Percentiles rank a stretch among this genome's conserved stretches.
phyloP scores from a whole-genome alignment of 2,329 filamentous ascomycete genomes.

The Botrytis cinerea region DNA sequence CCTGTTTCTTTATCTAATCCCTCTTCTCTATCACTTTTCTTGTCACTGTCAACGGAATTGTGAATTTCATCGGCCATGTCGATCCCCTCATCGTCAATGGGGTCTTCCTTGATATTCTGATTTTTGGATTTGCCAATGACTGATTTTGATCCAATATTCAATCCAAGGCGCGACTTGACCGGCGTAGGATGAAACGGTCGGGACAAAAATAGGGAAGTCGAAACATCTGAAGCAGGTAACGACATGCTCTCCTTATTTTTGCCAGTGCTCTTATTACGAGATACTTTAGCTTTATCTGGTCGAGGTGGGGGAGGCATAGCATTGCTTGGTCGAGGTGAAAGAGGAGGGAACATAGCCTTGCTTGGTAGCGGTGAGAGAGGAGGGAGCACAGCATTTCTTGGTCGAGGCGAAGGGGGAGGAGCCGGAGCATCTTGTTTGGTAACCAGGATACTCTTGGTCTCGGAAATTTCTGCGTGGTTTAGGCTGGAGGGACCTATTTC shows the following conservation, averaged over 20 bases:
- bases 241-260: not conserved
- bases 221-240: not conserved
- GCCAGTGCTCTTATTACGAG: not conserved
- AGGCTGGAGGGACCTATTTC: not conserved
- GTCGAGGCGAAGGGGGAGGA: too few relatives aligned
- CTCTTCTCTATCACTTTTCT: not conserved
- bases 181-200: not conserved
- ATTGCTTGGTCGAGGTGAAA: not conserved
- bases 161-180: too few relatives aligned
- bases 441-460: too few relatives aligned
- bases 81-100: not conserved
- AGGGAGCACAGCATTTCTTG: not conserved
- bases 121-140: not conserved
- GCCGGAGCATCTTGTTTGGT: rapidly evolving
- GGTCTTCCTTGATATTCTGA: not conserved
- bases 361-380: not conserved
- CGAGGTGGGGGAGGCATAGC: not conserved
- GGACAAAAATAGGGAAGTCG: not conserved
- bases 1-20: not conserved
- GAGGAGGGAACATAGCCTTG: not conserved
- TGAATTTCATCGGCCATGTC: not conserved
- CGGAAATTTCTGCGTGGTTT: not conserved
- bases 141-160: not conserved
- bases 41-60: too few relatives aligned
- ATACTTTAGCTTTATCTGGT: not conserved